Percentiles rank a stretch among this genome's conserved stretches.
These are phyloP conservation scores for Ceratobasidium sp. DNA, from an alignment of 1,284 basidiomycete species.

Conservation along the genomic window DNA sequence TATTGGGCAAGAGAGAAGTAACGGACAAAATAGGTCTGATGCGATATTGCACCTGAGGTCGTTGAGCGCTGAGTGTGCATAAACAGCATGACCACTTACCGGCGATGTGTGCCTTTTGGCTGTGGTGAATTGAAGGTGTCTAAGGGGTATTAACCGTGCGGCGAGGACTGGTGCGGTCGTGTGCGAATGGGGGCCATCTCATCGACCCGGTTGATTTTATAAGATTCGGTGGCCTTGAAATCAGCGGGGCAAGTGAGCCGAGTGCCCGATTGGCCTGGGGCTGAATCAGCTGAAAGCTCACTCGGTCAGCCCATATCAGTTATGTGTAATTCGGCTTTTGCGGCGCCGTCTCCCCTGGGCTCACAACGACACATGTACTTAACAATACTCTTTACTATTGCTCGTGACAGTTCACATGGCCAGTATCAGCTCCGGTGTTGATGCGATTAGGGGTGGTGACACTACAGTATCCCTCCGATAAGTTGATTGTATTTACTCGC, in stretches of 20 bases:
- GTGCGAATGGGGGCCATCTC: not conserved
- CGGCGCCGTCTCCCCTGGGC: constrained; percentile 16
- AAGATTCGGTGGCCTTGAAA: not conserved
- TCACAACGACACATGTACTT: constrained; percentile 1
- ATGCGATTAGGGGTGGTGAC: not conserved
- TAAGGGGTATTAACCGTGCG: not conserved
- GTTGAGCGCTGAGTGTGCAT: constrained; percentile 35
- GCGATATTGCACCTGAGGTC: constrained; percentile 45
- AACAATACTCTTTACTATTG: too few relatives aligned
- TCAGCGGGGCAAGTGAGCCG: constrained; percentile 26
- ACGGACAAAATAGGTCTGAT: constrained; percentile 25
- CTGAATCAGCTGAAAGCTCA: constrained; percentile 39
- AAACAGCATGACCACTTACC: constrained; percentile 36
- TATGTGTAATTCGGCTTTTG: constrained; percentile 25
- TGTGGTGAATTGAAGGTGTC: not conserved
- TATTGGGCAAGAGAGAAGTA: constrained; percentile 28
- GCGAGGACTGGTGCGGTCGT: constrained; percentile 38
- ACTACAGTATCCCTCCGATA: too few relatives aligned
- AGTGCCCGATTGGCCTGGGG: constrained; percentile 26
- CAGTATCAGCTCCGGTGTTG: not conserved
- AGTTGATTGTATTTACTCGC: too few relatives aligned
- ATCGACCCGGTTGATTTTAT: not conserved
- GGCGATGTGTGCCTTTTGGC: not conserved
- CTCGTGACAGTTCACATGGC: constrained; percentile 2
- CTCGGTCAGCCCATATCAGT: not conserved